Evolutionary conservation across 352 stramenopile species (phyloP).

Genomic region (Globisporangium rhizosaccharum): DNA sequence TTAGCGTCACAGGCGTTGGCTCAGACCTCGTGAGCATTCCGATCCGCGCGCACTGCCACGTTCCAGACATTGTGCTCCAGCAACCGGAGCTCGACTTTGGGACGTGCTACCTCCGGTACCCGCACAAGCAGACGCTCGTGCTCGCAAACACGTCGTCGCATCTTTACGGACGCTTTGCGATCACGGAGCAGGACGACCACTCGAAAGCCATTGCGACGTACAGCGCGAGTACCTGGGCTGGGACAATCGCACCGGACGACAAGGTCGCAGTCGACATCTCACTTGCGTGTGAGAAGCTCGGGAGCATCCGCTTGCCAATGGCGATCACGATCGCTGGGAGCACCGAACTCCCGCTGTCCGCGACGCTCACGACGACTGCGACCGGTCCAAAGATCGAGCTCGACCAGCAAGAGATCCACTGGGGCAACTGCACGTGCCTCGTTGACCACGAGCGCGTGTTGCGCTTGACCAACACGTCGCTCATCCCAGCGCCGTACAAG

Average conservation of each 20-base stretch:
- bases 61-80: constrained; percentile 67
- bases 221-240: constrained; percentile 46
- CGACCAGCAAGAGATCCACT: constrained; percentile 81
- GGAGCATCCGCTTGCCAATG: constrained; percentile 89
- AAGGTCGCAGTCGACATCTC: constrained; percentile 70
- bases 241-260: constrained; percentile 56
- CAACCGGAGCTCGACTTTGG: constrained; percentile 85
- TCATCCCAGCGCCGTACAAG: constrained; percentile 90
- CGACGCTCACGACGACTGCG: constrained; percentile 79
- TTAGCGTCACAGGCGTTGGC: constrained; percentile 90
- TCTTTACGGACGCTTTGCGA: constrained; percentile 84
- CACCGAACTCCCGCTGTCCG: constrained; percentile 84
- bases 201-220: constrained; percentile 83
- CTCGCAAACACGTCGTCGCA: constrained; percentile 85
- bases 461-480: constrained; percentile 82
- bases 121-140: constrained; percentile 82
- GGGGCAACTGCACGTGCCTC: constrained; percentile 89
- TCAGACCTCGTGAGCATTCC: constrained; percentile 87
- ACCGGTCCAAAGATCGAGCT: constrained; percentile 85
- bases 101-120: constrained; percentile 88
- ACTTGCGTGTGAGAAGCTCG: constrained; percentile 88
- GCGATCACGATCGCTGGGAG: constrained; percentile 78
- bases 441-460: constrained; percentile 70
- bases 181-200: constrained; percentile 87
- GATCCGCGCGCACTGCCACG: constrained; percentile 84